Conservation (phyloP, 768 basidiomycete species). For the Coprinopsis marcescibilis region DNA sequence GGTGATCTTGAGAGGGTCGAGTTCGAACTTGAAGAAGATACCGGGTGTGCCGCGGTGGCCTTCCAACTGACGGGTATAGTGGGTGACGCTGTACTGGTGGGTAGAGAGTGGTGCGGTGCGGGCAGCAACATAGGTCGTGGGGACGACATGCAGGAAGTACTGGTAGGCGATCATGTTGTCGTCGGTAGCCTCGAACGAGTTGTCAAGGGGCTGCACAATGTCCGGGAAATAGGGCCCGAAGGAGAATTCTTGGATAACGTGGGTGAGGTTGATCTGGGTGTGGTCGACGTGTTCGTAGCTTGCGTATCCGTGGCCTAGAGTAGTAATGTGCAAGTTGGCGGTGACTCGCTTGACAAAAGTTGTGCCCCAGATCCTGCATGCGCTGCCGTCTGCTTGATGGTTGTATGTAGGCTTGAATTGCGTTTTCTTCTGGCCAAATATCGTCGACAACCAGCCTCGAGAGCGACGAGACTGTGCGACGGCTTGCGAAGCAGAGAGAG, state of each 20-base stretch:
- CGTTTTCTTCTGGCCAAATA: constrained; percentile 39
- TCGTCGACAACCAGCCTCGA: constrained; percentile 61
- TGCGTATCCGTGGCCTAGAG: constrained; percentile 90
- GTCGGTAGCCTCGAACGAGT: constrained; percentile 71
- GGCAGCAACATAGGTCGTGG: constrained; percentile 85
- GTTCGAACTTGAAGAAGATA: constrained; percentile 97
- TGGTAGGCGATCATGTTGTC: constrained; percentile 84
- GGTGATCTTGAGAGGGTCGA: constrained; percentile 83
- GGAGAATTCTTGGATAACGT: constrained; percentile 94
- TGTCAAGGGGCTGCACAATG: constrained; percentile 90
- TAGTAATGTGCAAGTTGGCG: constrained; percentile 91
- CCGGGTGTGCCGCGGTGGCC: constrained; percentile 82
- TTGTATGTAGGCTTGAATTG: constrained; percentile 72
- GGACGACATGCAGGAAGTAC: constrained; percentile 93
- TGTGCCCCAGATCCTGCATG: constrained; percentile 84
- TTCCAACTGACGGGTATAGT: constrained; percentile 72
- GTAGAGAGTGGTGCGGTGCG: constrained; percentile 60
- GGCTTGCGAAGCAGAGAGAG: constrained; percentile 65
- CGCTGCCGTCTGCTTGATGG: constrained; percentile 58
- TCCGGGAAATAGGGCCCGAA: constrained; percentile 96
- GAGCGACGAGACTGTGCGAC: constrained; percentile 69
- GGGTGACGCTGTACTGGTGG: constrained; percentile 91
- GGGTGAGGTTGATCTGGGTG: constrained; percentile 68
- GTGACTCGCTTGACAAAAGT: constrained; percentile 86
- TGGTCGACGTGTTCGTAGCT: constrained; percentile 87